A percentile compares a stretch with the other conserved stretches of the same genome.
Evolutionary conservation across 2,329 filamentous ascomycete species (phyloP).

Genomic region (Leptographium flavum): DNA sequence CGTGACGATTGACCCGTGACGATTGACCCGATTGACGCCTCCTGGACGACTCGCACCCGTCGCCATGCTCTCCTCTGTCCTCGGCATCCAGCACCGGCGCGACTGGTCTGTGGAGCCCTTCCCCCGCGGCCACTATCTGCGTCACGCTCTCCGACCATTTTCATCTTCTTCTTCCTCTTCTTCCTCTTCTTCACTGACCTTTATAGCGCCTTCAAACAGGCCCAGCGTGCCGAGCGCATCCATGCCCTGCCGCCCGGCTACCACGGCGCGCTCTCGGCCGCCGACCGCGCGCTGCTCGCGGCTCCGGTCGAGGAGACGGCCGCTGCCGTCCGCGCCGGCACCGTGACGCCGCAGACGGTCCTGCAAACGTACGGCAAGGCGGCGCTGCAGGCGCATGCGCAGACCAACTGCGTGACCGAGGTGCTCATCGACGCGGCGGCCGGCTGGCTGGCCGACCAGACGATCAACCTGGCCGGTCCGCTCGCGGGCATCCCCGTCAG

Average conservation of each 20-base stretch:
- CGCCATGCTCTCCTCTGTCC: slow-evolving; percentile 7
- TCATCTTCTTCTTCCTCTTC: no score
- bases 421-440: slow-evolving; percentile 69
- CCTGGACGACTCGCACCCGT: no score
- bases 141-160: no score
- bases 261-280: slow-evolving; percentile 45
- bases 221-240: slow-evolving; percentile 58
- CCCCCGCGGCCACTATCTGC: no score
- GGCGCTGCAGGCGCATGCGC: slow-evolving; percentile 59
- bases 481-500: slow-evolving; percentile 78
- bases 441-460: slow-evolving; percentile 44
- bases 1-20: no score
- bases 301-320: slow-evolving; percentile 69
- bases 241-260: slow-evolving; percentile 47
- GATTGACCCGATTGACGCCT: no score
- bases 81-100: slow-evolving; percentile 7
- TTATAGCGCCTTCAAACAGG: slow-evolving; percentile 61
- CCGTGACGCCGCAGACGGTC: slow-evolving; percentile 53
- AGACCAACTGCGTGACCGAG: slow-evolving; percentile 81
- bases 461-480: slow-evolving; percentile 62
- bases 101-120: slow-evolving; percentile 8
- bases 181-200: slow-evolving; percentile 16
- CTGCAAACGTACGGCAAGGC: slow-evolving; percentile 81
- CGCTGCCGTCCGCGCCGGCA: slow-evolving; percentile 57
- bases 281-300: slow-evolving; percentile 54